phyloP scores from a whole-genome alignment of 805 yeast genomes.

The Metschnikowia koreensis region DNA sequence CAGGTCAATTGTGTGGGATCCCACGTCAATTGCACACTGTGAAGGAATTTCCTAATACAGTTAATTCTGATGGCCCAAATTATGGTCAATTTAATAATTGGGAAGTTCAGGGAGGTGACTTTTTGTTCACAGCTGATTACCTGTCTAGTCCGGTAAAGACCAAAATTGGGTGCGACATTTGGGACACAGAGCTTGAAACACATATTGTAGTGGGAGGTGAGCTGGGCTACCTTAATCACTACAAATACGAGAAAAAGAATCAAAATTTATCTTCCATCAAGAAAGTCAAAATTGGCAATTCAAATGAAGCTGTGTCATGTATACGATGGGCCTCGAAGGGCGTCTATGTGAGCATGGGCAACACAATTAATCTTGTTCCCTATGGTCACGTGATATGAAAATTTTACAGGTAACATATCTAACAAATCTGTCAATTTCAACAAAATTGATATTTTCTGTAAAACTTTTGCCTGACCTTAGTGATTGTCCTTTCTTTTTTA shows the following conservation, averaged over 20 bases:
- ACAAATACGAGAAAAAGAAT: slow-evolving; percentile 1
- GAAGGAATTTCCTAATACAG: neutral
- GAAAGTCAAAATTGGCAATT: neutral
- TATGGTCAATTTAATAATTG: neutral
- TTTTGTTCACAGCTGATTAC: neutral
- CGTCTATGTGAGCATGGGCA: slow-evolving; percentile 2
- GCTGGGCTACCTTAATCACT: slow-evolving; percentile 5
- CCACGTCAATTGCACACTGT: slow-evolving; percentile 2
- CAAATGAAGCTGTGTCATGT: neutral
- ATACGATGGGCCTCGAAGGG: slow-evolving; percentile 9
- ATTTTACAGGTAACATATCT: neutral
- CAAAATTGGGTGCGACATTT: slow-evolving; percentile 10
- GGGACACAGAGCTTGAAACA: neutral
- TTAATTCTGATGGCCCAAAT: neutral
- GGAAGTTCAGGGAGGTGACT: neutral
- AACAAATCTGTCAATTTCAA: too few relatives aligned
- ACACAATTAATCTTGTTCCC: neutral
- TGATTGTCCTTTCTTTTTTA: too few relatives aligned
- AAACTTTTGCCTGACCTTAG: too few relatives aligned
- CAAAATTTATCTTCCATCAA: neutral
- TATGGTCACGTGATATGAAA: neutral
- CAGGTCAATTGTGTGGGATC: slow-evolving; percentile 8
- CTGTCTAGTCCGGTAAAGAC: slow-evolving; percentile 3
- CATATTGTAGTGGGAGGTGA: slow-evolving; percentile 13
- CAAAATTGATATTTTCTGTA: too few relatives aligned